These are phyloP conservation scores for Barnettozyma pratensis DNA, from an alignment of 805 yeast genomes.

Conservation along the genomic window DNA sequence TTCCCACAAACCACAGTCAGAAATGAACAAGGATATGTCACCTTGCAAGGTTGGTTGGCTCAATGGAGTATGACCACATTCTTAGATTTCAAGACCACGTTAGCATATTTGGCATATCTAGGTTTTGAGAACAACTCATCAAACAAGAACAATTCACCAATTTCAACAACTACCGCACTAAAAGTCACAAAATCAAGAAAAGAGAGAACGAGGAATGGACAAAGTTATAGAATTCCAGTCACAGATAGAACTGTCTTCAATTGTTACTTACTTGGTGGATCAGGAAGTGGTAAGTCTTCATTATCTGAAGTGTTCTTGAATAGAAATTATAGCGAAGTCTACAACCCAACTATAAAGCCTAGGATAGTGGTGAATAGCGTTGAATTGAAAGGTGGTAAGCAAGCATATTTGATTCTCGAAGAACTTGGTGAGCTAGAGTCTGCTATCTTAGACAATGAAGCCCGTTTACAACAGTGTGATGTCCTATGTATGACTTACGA, in stretches of 20 bases:
- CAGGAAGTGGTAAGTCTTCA: conserved; percentile 84
- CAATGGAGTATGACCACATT: conserved; percentile 98
- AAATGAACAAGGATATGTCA: conserved; percentile 83
- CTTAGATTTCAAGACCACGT: conserved; percentile 74
- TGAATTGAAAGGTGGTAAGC: conserved; percentile 92
- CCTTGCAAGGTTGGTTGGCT: conserved; percentile 97
- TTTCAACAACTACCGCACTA: conserved; percentile 44
- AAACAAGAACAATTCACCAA: conserved; percentile 15
- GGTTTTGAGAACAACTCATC: conserved; percentile 60
- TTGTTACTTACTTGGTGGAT: conserved; percentile 82
- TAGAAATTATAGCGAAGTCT: conserved; percentile 60
- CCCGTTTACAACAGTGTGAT: conserved; percentile 78
- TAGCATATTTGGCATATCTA: conserved; percentile 83
- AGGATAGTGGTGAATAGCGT: conserved; percentile 86
- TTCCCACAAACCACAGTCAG: conserved; percentile 88
- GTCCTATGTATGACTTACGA: conserved; percentile 88
- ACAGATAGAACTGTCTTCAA: conserved; percentile 87
- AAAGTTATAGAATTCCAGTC: conserved; percentile 60
- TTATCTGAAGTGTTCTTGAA: conserved; percentile 77
- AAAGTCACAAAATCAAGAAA: conserved; percentile 80
- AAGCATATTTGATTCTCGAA: conserved; percentile 84
- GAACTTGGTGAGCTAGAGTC: conserved; percentile 86
- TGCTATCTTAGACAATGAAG: conserved; percentile 68
- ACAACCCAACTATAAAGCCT: conserved; percentile 80
- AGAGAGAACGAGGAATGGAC: conserved; percentile 59